Percentiles rank a stretch among this genome's conserved stretches.
These are phyloP conservation scores for Aspergillus quadricinctus DNA, from an alignment of 2,329 filamentous ascomycete genomes.

Conservation along the genomic window DNA sequence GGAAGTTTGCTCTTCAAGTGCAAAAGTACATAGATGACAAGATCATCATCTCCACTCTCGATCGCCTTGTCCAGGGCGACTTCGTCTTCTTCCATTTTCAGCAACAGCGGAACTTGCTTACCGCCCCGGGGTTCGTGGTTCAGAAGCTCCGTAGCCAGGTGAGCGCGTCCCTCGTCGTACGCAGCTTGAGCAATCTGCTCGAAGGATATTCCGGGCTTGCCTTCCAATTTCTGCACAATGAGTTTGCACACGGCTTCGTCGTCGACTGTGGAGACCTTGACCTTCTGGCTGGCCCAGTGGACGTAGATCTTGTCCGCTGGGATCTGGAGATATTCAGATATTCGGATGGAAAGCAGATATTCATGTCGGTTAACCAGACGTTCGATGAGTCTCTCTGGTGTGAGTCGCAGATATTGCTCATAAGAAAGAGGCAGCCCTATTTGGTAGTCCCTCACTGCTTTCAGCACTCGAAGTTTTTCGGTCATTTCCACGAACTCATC, in stretches of 20 bases:
- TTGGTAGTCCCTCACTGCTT: slow-evolving; percentile 86
- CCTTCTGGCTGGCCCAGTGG: slow-evolving; percentile 95
- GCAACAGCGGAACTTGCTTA: slow-evolving; percentile 88
- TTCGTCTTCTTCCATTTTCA: slow-evolving; percentile 94
- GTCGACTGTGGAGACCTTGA: slow-evolving; percentile 75
- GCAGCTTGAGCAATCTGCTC: slow-evolving; percentile 89
- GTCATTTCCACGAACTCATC: slow-evolving; percentile 99
- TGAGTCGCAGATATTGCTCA: slow-evolving; percentile 87
- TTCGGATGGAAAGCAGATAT: slow-evolving; percentile 81
- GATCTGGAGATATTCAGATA: slow-evolving; percentile 81
- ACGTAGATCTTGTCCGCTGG: slow-evolving; percentile 89
- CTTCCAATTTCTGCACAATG: slow-evolving; percentile 80
- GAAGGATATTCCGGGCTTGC: slow-evolving; percentile 90
- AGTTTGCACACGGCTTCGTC: slow-evolving; percentile 83
- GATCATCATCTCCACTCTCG: slow-evolving; percentile 88
- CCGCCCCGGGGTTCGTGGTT: slow-evolving; percentile 92
- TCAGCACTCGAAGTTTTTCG: slow-evolving; percentile 85
- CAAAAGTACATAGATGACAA: slow-evolving; percentile 83
- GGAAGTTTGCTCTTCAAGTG: slow-evolving; percentile 87
- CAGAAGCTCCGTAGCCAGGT: slow-evolving; percentile 84
- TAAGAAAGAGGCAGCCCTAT: slow-evolving; percentile 87
- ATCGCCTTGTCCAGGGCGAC: slow-evolving; percentile 95
- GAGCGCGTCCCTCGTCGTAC: slow-evolving; percentile 84
- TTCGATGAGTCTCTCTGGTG: slow-evolving; percentile 80
- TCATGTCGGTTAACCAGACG: slow-evolving; percentile 84